Conservation (phyloP, 768 basidiomycete genomes). For the Pluteus cervinus region DNA sequence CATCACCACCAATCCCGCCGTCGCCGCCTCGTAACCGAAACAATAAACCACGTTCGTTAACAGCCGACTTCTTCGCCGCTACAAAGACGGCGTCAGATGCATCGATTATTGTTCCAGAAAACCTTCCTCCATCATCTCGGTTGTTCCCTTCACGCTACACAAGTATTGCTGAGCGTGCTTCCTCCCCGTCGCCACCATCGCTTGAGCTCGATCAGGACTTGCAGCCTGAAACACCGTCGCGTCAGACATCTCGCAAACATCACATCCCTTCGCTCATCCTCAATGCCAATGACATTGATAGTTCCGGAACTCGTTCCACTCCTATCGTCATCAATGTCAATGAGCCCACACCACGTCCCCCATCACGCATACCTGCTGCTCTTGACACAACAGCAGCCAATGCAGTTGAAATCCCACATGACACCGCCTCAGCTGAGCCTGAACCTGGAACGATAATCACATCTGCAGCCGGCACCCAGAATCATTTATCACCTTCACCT, state of each 20-base stretch:
- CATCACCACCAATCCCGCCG: conserved; percentile 22
- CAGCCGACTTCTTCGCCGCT: conserved; percentile 24
- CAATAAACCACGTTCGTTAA: conserved; percentile 17
- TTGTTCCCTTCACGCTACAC: too few species aligned
- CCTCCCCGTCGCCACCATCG: too few species aligned
- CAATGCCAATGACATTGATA: not conserved
- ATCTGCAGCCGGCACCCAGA: not conserved
- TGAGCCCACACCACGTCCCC: conserved; percentile 14
- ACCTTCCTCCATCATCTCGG: conserved; percentile 4
- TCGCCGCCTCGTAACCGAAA: conserved; percentile 12
- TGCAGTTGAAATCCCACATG: not conserved
- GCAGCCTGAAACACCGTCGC: not conserved
- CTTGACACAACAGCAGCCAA: not conserved
- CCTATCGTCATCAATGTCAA: not conserved
- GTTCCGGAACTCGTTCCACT: too few species aligned
- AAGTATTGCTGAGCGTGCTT: too few species aligned
- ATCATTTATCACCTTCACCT: conserved; percentile 1
- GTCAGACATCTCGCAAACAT: not conserved
- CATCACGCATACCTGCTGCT: conserved; percentile 9
- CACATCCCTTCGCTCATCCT: not conserved
- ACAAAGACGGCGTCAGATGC: too few species aligned
- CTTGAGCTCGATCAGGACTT: too few species aligned
- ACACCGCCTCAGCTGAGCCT: not conserved
- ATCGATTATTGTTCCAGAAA: too few species aligned
- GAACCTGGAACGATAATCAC: conserved; percentile 7